Evolutionary conservation across 257 asterid genomes (phyloP), one percentile per base, ranked within the genome.

Genomic region (Solanum dulcamara): DNA sequence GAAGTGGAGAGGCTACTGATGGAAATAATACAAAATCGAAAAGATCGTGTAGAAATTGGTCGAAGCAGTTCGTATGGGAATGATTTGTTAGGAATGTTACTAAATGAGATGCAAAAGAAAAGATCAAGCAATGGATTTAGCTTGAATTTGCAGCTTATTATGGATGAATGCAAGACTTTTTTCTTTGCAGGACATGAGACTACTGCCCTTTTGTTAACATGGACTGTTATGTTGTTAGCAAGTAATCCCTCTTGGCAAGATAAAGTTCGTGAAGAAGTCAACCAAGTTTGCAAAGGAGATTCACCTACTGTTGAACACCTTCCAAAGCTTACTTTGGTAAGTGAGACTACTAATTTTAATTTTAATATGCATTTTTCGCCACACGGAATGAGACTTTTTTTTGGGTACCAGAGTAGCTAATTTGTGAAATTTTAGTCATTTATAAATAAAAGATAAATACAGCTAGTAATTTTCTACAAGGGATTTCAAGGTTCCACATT

Each of bases 111-210:
- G 98, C 94, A 94, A 83, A 91, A 92, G 90, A 90, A 89, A 83
- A 84, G 90, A 24, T 48, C 32, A 2, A 87, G 80, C 51, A 85
- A 86, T 26, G 93, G 94, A 8, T 92, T 92, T 83, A 90, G 94
- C 88, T 46, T 95, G 70, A 93, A 92, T 71, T 20, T 97, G 14
- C 98, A 95, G 87, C 46, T 97, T 1, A 97, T 97, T 3, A 95
- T 97, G 98, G 99, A 97, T 66, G 99, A 97, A 81, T 93, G 97
- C 92, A 97, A 97, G 80, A 97, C 99, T 0, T 95, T 97, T 88
- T 97, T 97, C 88, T 97, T 97, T 77, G 98, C 99, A 13, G 99
- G 99, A 8, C 98, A 96, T 83, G 99, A 96, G 2, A 95, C 98
- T 8, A 96, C 99, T 0, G 96, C 99, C 1, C 90, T 96, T 3